A percentile compares a stretch with the other conserved stretches of the same genome.
Conservation (phyloP, 2,329 filamentous ascomycete species). For the Botrytis pseudocinerea region DNA sequence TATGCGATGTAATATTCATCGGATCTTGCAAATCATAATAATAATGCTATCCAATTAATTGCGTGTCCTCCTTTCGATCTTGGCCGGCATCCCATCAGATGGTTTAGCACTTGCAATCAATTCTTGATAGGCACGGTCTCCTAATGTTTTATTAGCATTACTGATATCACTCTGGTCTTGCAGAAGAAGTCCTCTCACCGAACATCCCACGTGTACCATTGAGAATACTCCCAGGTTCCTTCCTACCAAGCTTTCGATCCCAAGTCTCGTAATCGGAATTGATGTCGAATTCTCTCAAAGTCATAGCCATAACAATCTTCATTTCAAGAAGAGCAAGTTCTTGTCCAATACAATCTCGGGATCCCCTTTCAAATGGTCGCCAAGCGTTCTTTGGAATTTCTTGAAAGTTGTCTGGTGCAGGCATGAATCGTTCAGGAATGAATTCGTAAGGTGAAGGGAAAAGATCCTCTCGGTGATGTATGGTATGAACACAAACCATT, state of each 20-base stretch:
- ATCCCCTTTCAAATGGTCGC: slow-evolving; percentile 57
- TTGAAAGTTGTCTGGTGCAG: slow-evolving; percentile 37
- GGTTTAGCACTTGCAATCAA: slow-evolving; percentile 31
- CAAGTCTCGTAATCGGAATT: slow-evolving; percentile 27
- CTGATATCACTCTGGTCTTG: neutral
- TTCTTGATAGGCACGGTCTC: slow-evolving; percentile 28
- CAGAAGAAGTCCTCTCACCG: slow-evolving; percentile 13
- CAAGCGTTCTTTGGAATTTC: slow-evolving; percentile 46
- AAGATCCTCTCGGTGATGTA: slow-evolving; percentile 41
- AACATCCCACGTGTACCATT: slow-evolving; percentile 29
- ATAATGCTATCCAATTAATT: neutral
- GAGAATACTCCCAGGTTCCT: slow-evolving; percentile 27
- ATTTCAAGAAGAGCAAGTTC: slow-evolving; percentile 53
- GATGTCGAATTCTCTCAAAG: slow-evolving; percentile 23
- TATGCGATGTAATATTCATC: neutral
- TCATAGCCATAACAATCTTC: slow-evolving; percentile 49
- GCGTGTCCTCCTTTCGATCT: slow-evolving; percentile 12
- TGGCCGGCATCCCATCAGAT: slow-evolving; percentile 30
- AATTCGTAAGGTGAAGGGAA: slow-evolving; percentile 49
- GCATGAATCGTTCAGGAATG: slow-evolving; percentile 50
- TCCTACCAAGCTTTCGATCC: slow-evolving; percentile 27
- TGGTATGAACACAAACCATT: slow-evolving; percentile 27
- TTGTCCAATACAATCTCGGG: slow-evolving; percentile 58
- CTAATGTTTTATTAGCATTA: slow-evolving; percentile 6
- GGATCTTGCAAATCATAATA: slow-evolving; percentile 6